Percentiles rank a stretch among this genome's conserved stretches.
These are phyloP conservation scores for Phytopythium oedochilum DNA, from an alignment of 352 stramenopile species.

Conservation along the genomic window DNA sequence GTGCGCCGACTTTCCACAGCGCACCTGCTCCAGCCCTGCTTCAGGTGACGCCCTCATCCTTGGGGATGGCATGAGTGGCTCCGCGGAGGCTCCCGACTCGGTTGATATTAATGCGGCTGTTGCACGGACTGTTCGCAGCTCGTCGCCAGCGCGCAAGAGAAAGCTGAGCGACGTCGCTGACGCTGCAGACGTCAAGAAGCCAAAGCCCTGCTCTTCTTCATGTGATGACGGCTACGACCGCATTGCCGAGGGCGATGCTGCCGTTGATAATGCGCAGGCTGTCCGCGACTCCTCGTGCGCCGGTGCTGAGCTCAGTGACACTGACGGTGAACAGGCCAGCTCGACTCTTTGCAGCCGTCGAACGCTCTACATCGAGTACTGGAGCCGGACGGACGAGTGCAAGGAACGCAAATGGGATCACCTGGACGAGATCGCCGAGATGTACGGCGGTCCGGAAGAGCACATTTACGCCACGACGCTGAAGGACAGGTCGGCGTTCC, in stretches of 20 bases:
- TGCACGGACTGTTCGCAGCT: constrained; percentile 59
- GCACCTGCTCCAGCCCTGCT: constrained; percentile 3
- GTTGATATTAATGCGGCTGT: constrained; percentile 76
- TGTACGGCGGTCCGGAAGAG: constrained; percentile 71
- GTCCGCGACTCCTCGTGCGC: not conserved
- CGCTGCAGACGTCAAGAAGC: constrained; percentile 27
- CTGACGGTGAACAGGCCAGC: constrained; percentile 58
- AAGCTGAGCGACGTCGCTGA: constrained; percentile 35
- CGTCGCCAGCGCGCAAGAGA: constrained; percentile 49
- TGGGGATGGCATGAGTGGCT: constrained; percentile 31
- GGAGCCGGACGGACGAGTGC: constrained; percentile 83
- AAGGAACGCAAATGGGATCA: constrained; percentile 89
- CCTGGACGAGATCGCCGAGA: constrained; percentile 74
- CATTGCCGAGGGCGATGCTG: constrained; percentile 20
- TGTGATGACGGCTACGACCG: constrained; percentile 39
- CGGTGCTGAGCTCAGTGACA: constrained; percentile 20
- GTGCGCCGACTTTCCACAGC: not conserved
- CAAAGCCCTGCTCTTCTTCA: constrained; percentile 20
- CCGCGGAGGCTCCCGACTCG: constrained; percentile 21
- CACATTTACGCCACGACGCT: constrained; percentile 82
- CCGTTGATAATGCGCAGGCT: constrained; percentile 2
- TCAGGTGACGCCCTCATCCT: constrained; percentile 32
- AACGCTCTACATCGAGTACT: constrained; percentile 87
- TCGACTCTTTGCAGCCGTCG: constrained; percentile 37
- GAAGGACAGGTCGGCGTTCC: constrained; percentile 71